Evolutionary conservation across 192 early-diverging fungal species (phyloP).

Genomic region (Haplosporangium gracile): DNA sequence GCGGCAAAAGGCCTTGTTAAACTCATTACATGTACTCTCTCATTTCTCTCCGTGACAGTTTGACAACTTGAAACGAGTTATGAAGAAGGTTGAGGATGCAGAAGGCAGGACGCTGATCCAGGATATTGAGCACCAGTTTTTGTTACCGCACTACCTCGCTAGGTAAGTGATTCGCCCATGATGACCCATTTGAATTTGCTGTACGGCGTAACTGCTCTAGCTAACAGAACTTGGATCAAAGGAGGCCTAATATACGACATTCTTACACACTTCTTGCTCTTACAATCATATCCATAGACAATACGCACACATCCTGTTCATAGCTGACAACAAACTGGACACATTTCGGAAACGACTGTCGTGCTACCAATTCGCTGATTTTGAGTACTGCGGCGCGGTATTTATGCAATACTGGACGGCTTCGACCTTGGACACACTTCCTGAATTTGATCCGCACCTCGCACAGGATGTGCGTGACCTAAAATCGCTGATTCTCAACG

Average conservation of each 20-base stretch:
- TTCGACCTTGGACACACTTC: conserved; percentile 34
- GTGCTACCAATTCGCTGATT: conserved; percentile 53
- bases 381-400: conserved; percentile 52
- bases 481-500: conserved; percentile 39
- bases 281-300: conserved; percentile 24
- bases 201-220: not conserved
- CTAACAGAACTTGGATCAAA: not conserved
- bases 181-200: not conserved
- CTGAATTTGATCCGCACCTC: conserved; percentile 55
- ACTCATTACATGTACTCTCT: not conserved
- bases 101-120: conserved; percentile 54
- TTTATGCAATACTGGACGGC: conserved; percentile 57
- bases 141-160: conserved; percentile 51
- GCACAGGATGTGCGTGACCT: conserved; percentile 52
- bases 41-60: conserved; percentile 30
- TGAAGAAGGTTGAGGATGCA: conserved; percentile 58
- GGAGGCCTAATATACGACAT: not conserved
- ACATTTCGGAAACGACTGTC: conserved; percentile 60
- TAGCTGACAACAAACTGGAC: conserved; percentile 55
- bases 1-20: not conserved
- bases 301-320: conserved; percentile 59
- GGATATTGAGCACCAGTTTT: conserved; percentile 52
- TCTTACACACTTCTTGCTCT: not conserved
- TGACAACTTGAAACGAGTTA: conserved; percentile 61
- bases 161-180: conserved; percentile 30